Evolutionary conservation across 371 early-diverging fungal genomes (phyloP).

Genomic region (Apophysomyces trapeziformis): DNA sequence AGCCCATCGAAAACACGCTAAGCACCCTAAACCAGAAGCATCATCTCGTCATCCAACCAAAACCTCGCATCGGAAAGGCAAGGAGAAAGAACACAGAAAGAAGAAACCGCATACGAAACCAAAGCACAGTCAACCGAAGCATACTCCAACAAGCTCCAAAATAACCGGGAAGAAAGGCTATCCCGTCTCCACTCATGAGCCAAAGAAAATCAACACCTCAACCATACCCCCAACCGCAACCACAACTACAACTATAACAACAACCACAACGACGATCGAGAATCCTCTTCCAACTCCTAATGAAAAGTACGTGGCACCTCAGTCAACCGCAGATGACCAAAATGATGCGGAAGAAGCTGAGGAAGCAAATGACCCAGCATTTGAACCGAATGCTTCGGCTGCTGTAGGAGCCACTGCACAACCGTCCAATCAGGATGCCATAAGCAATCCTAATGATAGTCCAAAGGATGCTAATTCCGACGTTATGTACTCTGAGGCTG

Average conservation of each 20-base stretch:
- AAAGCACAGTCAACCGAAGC: background rate
- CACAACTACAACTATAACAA: background rate
- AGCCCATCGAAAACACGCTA: too few species aligned
- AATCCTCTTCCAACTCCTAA: background rate
- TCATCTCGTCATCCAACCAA: background rate
- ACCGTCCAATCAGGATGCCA: background rate
- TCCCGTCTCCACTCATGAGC: background rate
- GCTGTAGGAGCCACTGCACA: background rate
- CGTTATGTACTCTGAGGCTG: conserved; percentile 1
- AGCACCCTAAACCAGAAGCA: background rate
- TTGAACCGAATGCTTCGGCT: background rate
- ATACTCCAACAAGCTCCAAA: background rate
- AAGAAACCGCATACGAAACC: background rate
- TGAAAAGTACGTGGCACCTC: background rate
- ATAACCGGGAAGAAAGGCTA: background rate
- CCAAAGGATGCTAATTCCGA: background rate
- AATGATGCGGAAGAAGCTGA: background rate
- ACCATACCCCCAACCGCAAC: background rate
- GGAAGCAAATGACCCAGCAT: background rate
- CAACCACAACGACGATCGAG: too few species aligned
- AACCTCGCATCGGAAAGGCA: background rate
- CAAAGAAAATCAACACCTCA: background rate
- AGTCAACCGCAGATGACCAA: background rate
- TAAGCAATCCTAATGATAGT: background rate
- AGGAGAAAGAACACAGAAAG: background rate